phyloP scores from a whole-genome alignment of 1,139 yeast species.

The Hanseniaspora gamundiae region DNA sequence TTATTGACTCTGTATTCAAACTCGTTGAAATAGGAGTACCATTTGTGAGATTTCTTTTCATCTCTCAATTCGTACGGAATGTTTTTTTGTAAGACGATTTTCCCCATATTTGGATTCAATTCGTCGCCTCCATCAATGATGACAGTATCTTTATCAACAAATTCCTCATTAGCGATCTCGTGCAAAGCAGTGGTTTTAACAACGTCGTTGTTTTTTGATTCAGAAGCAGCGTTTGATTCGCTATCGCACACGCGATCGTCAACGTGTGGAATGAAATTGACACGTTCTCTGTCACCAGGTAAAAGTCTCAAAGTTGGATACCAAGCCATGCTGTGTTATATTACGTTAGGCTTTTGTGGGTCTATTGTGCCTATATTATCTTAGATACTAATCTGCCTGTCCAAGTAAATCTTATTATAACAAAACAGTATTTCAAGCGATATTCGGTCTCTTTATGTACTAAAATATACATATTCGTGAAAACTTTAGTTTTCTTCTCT shows the following conservation, averaged over 20 bases:
- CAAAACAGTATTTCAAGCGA: too few relatives aligned
- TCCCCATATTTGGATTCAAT: too few relatives aligned
- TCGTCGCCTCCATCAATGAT: slow-evolving; percentile 3
- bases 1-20: slow-evolving; percentile 45
- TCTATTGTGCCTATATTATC: too few relatives aligned
- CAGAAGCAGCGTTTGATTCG: background rate
- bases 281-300: background rate
- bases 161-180: background rate
- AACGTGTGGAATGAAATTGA: background rate
- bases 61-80: slow-evolving; percentile 27
- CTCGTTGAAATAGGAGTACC: slow-evolving; percentile 57
- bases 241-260: slow-evolving; percentile 1
- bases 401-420: too few relatives aligned
- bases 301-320: background rate
- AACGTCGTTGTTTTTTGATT: background rate
- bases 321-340: background rate
- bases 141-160: slow-evolving; percentile 3
- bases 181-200: slow-evolving; percentile 1
- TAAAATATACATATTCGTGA: too few relatives aligned
- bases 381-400: too few relatives aligned
- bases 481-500: too few relatives aligned
- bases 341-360: too few relatives aligned
- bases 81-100: slow-evolving; percentile 4
- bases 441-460: too few relatives aligned
- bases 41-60: slow-evolving; percentile 42